phyloP scores from a whole-genome alignment of 2,329 filamentous ascomycete species.

The Polychaeton citri region DNA sequence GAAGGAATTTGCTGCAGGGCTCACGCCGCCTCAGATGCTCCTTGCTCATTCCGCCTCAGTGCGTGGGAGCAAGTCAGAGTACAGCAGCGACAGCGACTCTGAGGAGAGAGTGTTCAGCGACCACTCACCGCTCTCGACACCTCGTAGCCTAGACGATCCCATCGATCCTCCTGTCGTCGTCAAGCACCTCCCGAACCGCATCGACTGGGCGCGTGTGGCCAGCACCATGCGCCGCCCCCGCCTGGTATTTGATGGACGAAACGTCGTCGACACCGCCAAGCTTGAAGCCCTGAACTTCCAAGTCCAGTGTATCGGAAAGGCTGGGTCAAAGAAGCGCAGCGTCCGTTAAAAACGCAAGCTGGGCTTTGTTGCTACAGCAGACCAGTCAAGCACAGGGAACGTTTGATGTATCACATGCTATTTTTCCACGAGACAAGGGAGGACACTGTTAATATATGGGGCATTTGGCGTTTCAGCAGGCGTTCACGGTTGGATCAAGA shows the following conservation, averaged over 20 bases:
- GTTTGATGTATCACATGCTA: too few relatives aligned
- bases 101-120: slow-evolving; percentile 7
- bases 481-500: too few relatives aligned
- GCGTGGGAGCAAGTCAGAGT: background rate
- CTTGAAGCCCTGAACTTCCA: slow-evolving; percentile 22
- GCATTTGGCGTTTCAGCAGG: too few relatives aligned
- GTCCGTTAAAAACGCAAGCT: too few relatives aligned
- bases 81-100: slow-evolving; percentile 7
- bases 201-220: slow-evolving; percentile 22
- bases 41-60: background rate
- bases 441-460: too few relatives aligned
- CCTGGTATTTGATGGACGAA: slow-evolving; percentile 25
- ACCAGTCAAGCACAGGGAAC: too few relatives aligned
- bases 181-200: slow-evolving; percentile 6
- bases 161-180: background rate
- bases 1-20: background rate
- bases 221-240: slow-evolving; percentile 19
- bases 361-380: too few relatives aligned
- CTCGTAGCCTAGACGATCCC: background rate
- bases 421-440: too few relatives aligned
- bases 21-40: background rate
- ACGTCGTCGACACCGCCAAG: slow-evolving; percentile 20
- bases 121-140: background rate
- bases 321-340: slow-evolving; percentile 6
- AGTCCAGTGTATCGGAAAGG: slow-evolving; percentile 22